Conservation (phyloP, 129 eudicot species). For the Kitagawia praeruptora region DNA sequence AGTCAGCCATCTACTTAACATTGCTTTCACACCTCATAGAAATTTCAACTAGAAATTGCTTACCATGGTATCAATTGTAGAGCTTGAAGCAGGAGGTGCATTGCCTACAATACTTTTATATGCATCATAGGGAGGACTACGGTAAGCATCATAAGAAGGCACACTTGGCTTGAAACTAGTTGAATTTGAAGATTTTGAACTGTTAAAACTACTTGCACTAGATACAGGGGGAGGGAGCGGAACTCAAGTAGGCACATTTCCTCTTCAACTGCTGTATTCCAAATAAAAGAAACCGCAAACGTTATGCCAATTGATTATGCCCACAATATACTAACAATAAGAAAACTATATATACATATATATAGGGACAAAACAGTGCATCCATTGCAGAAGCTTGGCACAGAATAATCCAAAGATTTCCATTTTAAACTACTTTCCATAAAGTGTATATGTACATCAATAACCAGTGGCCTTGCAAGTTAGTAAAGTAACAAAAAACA, state of each 20-base stretch:
- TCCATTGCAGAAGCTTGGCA: not conserved
- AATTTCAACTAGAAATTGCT: not conserved
- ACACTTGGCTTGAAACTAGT: conserved; percentile 38
- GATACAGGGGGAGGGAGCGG: conserved; percentile 87
- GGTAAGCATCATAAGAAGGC: conserved; percentile 41
- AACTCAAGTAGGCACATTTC: conserved; percentile 50
- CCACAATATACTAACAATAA: not conserved
- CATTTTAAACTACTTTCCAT: not conserved
- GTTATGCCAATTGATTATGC: not conserved
- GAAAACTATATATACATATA: not conserved
- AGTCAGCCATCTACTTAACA: no score
- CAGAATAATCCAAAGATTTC: not conserved
- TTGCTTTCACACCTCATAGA: no score
- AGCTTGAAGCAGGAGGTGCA: conserved; percentile 53
- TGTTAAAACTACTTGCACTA: conserved; percentile 32
- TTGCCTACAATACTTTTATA: conserved; percentile 23
- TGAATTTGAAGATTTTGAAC: conserved; percentile 41
- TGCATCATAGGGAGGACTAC: conserved; percentile 39
- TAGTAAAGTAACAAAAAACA: not conserved
- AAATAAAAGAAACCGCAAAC: not conserved
- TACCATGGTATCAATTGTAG: conserved; percentile 68
- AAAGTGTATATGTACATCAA: not conserved
- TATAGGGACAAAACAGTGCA: not conserved
- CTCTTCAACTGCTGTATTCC: conserved; percentile 42
- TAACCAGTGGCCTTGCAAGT: no score